A percentile compares a stretch with the other conserved stretches of the same genome.
These are phyloP conservation scores for Balansia obtecta DNA, from an alignment of 2,329 filamentous ascomycete species.

Conservation along the genomic window DNA sequence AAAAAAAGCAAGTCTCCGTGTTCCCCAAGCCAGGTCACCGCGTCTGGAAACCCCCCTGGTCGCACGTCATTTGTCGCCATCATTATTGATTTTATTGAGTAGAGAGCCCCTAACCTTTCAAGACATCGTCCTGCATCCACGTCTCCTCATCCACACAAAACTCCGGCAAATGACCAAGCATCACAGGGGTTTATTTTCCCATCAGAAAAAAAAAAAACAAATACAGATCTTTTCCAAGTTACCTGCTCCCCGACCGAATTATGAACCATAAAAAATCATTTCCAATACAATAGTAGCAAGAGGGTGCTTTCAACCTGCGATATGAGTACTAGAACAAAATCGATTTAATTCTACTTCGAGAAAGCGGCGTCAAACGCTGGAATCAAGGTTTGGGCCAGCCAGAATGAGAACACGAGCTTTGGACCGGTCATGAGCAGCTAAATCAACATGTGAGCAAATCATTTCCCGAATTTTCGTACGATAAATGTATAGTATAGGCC, in stretches of 20 bases:
- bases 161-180: not conserved
- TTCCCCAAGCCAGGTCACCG: too few relatives aligned
- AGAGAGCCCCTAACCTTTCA: not conserved
- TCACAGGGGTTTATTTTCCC: not conserved
- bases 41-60: too few relatives aligned
- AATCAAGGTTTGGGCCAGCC: constrained; percentile 96
- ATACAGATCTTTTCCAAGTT: not conserved
- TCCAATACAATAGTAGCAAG: not conserved
- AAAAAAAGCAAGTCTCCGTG: too few relatives aligned
- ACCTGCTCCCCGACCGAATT: not conserved
- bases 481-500: constrained; percentile 1
- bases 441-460: constrained; percentile 2
- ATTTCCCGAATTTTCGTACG: constrained; percentile 8
- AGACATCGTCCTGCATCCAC: not conserved
- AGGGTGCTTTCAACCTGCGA: not conserved
- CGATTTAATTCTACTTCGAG: constrained; percentile 2
- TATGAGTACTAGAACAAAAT: not conserved
- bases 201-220: not conserved
- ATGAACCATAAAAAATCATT: not conserved
- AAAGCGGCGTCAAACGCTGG: constrained; percentile 63
- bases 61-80: not conserved
- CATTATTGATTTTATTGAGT: not conserved
- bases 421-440: constrained; percentile 95
- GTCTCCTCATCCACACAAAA: not conserved
- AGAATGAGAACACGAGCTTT: constrained; percentile 99